These are phyloP conservation scores for Vigna mungo DNA, from an alignment of 306 rosid genomes.

Conservation along the genomic window DNA sequence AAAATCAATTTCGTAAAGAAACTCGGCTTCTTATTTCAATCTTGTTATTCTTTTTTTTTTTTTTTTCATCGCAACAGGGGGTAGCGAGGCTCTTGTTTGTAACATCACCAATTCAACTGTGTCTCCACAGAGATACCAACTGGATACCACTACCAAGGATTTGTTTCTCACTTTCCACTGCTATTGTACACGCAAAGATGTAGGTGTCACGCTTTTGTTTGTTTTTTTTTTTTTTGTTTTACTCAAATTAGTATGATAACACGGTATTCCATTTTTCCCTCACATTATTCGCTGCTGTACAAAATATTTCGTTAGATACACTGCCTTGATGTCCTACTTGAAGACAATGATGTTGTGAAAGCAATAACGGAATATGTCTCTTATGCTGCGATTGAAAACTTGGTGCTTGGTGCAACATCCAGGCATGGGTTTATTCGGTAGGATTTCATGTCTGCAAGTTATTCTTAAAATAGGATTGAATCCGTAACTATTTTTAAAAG, in stretches of 20 bases:
- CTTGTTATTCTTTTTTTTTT: background rate
- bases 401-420: conserved; percentile 80
- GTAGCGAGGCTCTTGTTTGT: conserved; percentile 62
- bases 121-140: conserved; percentile 61
- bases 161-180: conserved; percentile 84
- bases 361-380: conserved; percentile 83
- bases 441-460: conserved; percentile 22
- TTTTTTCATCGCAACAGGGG: conserved; percentile 41
- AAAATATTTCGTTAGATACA: conserved; percentile 60
- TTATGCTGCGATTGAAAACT: conserved; percentile 76
- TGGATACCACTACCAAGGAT: conserved; percentile 64
- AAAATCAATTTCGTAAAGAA: too few relatives aligned
- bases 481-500: background rate
- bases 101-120: conserved; percentile 45
- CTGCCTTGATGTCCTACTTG: conserved; percentile 86
- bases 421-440: conserved; percentile 92
- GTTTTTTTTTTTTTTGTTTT: background rate
- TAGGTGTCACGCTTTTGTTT: background rate
- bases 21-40: background rate
- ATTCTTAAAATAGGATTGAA: background rate
- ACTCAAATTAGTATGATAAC: background rate
- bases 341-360: conserved; percentile 79
- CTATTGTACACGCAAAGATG: conserved; percentile 95
- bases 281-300: background rate
- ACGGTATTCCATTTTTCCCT: background rate